Base-by-base conservation (phyloP, 1,284 basidiomycete genomes). In the Cutaneotrichosporon sp. region DNA sequence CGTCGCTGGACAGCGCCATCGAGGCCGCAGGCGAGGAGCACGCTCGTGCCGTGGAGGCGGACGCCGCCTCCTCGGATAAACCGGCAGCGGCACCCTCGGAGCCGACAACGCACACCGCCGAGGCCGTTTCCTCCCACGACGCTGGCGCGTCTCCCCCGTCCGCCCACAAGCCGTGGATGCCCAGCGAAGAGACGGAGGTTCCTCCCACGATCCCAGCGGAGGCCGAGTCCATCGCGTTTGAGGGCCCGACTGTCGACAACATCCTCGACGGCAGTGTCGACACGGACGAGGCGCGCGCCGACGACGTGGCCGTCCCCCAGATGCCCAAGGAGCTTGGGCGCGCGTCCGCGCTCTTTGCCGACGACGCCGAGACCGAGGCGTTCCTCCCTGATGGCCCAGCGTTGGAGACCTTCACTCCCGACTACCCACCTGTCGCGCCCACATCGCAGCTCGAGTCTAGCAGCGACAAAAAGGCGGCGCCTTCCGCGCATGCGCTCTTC, bases 161-260 rank as follows among this genome's bases (percentile, higher is more conserved):
- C 14, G 18, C 16, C 14, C 27, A 16, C 18, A 20, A 50, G 47
- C 47, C 47, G 13, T 50, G 47, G 47, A 50, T 31, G 25, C 47
- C 47, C 24, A n/a, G 14, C 18, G 47, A 16, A 14, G 47, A 50
- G 24, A 50, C 18, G 27, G 25, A 29, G 25, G 25, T n/a, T 27
- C 8, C 14, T 9, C 51, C 34, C 22, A 14, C 65, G 13, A 58
- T 68, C 29, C 45, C 63, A 0, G 63, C 58, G 9, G 63, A 58
- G 9, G 56, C 18, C 24, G 56, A 58, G 24, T 42, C 36, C 7
- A 50, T 34, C 6, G 63, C 63, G 3, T 60, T 64, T 45, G 52
- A 58, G 11, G 55, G 55, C n/a, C 20, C 49, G 1, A 29, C 38
- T 1, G 56, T 45, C 34, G 53, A 50, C 42, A 20, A 56, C 42